Evolutionary conservation across 805 yeast genomes (phyloP).

Genomic region (Isabelozyma pseudorhagii): DNA sequence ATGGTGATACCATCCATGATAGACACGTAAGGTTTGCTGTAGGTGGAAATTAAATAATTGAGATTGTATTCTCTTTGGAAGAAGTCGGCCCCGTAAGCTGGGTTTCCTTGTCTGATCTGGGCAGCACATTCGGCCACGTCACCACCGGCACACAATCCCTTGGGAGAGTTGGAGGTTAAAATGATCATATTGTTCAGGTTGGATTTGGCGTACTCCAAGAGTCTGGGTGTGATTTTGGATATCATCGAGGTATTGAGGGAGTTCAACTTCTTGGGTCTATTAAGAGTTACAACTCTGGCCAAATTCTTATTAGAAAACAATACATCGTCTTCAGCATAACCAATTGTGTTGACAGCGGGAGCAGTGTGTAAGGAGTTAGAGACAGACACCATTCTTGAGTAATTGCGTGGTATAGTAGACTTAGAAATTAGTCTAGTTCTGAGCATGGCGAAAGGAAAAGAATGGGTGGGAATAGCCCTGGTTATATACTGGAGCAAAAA

Average conservation of each 20-base stretch:
- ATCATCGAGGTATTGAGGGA: slow-evolving; percentile 81
- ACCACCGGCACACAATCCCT: slow-evolving; percentile 93
- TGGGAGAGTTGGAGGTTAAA: slow-evolving; percentile 61
- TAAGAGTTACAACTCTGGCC: slow-evolving; percentile 70
- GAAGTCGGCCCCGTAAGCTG: slow-evolving; percentile 54
- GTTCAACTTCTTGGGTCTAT: slow-evolving; percentile 80
- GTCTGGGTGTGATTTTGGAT: slow-evolving; percentile 63
- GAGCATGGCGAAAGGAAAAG: neutral
- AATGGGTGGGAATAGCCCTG: neutral
- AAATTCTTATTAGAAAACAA: slow-evolving; percentile 59
- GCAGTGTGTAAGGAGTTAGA: neutral
- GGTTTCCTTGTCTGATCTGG: slow-evolving; percentile 47
- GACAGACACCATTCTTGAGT: neutral
- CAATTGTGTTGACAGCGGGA: slow-evolving; percentile 6
- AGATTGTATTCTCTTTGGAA: slow-evolving; percentile 80
- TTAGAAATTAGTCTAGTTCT: neutral
- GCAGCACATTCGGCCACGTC: slow-evolving; percentile 83
- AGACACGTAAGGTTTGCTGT: slow-evolving; percentile 81
- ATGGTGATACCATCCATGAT: slow-evolving; percentile 88
- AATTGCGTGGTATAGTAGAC: neutral
- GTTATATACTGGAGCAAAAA: neutral
- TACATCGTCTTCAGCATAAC: slow-evolving; percentile 49
- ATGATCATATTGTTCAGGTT: slow-evolving; percentile 62
- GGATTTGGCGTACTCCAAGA: slow-evolving; percentile 73
- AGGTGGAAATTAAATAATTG: slow-evolving; percentile 77